Evolutionary conservation across 2,329 filamentous ascomycete genomes (phyloP).

Genomic region (Botrytis medusae): DNA sequence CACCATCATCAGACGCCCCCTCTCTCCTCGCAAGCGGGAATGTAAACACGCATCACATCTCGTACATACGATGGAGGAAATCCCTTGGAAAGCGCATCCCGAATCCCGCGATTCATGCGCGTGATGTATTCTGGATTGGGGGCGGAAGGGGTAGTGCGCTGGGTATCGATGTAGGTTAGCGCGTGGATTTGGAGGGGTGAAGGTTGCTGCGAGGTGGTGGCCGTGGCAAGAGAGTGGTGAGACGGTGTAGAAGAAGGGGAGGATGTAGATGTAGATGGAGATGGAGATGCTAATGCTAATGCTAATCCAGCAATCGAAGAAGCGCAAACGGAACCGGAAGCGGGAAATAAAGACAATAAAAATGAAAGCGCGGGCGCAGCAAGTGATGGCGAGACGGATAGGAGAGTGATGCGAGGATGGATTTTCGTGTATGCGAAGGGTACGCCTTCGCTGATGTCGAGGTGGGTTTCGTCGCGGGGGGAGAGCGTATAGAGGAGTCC

Average conservation of each 20-base stretch:
- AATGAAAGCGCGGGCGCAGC: neutral
- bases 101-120: neutral
- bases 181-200: neutral
- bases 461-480: conserved; percentile 48
- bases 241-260: neutral
- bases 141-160: neutral
- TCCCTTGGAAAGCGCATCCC: neutral
- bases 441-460: conserved; percentile 63
- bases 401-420: neutral
- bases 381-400: neutral
- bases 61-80: neutral
- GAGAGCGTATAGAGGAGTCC: conserved; percentile 54
- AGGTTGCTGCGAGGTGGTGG: neutral
- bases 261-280: neutral
- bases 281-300: too few species aligned
- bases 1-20: neutral
- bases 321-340: neutral
- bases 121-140: neutral
- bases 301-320: neutral
- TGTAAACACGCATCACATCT: neutral
- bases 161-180: neutral
- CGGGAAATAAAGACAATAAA: neutral
- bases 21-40: neutral
- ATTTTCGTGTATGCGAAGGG: conserved; percentile 50
- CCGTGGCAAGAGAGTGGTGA: neutral